Conservation (phyloP, 805 yeast genomes). For the Kregervanrija fluxuum region DNA sequence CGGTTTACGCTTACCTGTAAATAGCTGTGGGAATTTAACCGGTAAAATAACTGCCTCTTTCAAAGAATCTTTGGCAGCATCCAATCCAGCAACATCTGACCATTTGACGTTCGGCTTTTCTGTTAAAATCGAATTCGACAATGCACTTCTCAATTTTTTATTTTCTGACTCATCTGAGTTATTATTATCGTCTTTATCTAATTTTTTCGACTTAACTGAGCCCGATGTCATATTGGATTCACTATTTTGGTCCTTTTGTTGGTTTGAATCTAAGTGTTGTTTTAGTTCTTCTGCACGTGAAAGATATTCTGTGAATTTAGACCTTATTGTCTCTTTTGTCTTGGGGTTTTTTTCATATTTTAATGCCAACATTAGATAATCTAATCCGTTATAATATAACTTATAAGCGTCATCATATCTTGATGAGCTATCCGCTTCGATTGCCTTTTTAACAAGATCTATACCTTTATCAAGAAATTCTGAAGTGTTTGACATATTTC, state of each 20-base stretch:
- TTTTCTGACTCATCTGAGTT: slow-evolving; percentile 61
- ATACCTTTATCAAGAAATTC: slow-evolving; percentile 90
- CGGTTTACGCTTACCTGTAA: slow-evolving; percentile 92
- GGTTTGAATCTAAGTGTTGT: slow-evolving; percentile 69
- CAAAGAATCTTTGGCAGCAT: slow-evolving; percentile 89
- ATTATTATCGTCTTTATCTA: slow-evolving; percentile 48
- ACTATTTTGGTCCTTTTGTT: slow-evolving; percentile 38
- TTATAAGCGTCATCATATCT: slow-evolving; percentile 92
- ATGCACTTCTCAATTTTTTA: slow-evolving; percentile 82
- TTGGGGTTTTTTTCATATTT: slow-evolving; percentile 90
- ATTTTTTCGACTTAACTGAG: slow-evolving; percentile 48
- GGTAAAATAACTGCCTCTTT: slow-evolving; percentile 97
- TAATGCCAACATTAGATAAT: slow-evolving; percentile 90
- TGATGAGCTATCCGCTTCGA: slow-evolving; percentile 86
- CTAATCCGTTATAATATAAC: slow-evolving; percentile 85
- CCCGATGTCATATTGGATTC: slow-evolving; percentile 49
- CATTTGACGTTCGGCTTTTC: slow-evolving; percentile 91
- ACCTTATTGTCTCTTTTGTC: slow-evolving; percentile 80
- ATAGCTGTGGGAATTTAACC: slow-evolving; percentile 90
- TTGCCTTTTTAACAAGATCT: slow-evolving; percentile 87
- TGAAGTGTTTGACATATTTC: slow-evolving; percentile 31
- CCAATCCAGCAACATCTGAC: slow-evolving; percentile 95
- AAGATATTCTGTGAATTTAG: slow-evolving; percentile 86
- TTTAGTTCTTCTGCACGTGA: slow-evolving; percentile 91
- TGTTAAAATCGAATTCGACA: slow-evolving; percentile 83